Conservation (phyloP, 495 filamentous ascomycete genomes). For the Tuber melanosporum region DNA sequence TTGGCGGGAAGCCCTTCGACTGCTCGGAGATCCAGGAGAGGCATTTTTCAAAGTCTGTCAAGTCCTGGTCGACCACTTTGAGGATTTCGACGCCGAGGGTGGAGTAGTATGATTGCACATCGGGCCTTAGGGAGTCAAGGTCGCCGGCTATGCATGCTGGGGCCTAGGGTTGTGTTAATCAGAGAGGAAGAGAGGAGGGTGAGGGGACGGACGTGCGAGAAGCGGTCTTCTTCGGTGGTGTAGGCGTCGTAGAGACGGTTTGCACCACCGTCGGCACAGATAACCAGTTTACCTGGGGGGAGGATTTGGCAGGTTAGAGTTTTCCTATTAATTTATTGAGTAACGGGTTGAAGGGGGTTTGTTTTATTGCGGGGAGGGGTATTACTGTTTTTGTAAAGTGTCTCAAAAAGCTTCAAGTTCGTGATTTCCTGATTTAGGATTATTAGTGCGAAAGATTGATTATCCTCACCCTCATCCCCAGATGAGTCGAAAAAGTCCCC, state of each 20-base stretch:
- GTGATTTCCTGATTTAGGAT: conserved; percentile 68
- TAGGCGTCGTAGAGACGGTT: conserved; percentile 65
- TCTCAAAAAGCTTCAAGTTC: conserved; percentile 47
- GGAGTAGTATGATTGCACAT: conserved; percentile 57
- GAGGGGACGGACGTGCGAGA: conserved; percentile 23
- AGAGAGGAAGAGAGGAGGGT: neutral
- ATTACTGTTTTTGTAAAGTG: conserved; percentile 57
- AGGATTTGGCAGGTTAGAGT: neutral
- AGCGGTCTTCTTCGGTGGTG: conserved; percentile 23
- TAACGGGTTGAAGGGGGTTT: neutral
- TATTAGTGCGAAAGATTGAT: conserved; percentile 54
- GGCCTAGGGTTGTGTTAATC: conserved; percentile 42
- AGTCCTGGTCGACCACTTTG: conserved; percentile 67
- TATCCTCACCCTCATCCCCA: conserved; percentile 18
- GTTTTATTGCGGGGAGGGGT: conserved; percentile 7
- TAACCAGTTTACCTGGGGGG: conserved; percentile 40
- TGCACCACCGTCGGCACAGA: conserved; percentile 88
- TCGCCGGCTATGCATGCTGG: conserved; percentile 76
- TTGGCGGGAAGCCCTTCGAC: conserved; percentile 40
- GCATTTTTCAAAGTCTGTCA: conserved; percentile 75
- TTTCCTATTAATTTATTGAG: neutral
- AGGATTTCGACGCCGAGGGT: conserved; percentile 52
- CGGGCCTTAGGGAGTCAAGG: conserved; percentile 67
- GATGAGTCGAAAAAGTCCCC: conserved; percentile 47
- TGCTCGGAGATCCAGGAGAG: conserved; percentile 56